phyloP scores from a whole-genome alignment of 1,284 basidiomycete species.

The Cystobasidium pallidum region DNA sequence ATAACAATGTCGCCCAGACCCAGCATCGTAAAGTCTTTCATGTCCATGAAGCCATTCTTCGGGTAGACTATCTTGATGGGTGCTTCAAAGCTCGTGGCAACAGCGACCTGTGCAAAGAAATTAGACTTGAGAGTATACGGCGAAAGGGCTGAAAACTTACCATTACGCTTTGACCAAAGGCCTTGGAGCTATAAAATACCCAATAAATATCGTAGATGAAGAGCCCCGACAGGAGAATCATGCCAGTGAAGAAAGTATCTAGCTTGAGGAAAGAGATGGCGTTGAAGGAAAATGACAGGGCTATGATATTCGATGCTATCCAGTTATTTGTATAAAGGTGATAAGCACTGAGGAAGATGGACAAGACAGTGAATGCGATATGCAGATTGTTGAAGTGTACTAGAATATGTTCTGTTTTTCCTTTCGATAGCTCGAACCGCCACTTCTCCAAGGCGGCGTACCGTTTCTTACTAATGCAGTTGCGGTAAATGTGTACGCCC shows the following conservation, averaged over 20 bases:
- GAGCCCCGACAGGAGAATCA: constrained; percentile 74
- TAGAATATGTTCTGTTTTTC: constrained; percentile 55
- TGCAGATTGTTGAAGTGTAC: constrained; percentile 60
- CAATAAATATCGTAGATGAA: constrained; percentile 90
- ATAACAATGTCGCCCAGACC: constrained; percentile 87
- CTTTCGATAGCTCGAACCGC: constrained; percentile 45
- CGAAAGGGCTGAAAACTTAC: constrained; percentile 31
- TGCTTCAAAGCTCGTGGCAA: constrained; percentile 88
- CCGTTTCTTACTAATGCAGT: constrained; percentile 2
- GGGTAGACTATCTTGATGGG: constrained; percentile 91
- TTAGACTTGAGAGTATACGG: neutral
- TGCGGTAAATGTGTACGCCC: constrained; percentile 11
- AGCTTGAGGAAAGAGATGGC: constrained; percentile 80
- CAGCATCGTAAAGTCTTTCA: constrained; percentile 80
- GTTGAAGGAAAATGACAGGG: constrained; percentile 80
- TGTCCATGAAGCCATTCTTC: constrained; percentile 61
- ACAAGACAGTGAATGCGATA: constrained; percentile 67
- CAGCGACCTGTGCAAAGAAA: constrained; percentile 64
- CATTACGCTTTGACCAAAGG: constrained; percentile 49
- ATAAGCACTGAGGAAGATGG: constrained; percentile 67
- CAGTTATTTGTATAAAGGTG: constrained; percentile 65
- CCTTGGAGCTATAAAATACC: constrained; percentile 61
- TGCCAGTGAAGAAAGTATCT: constrained; percentile 88
- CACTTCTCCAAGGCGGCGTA: constrained; percentile 34
- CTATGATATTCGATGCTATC: constrained; percentile 77